Base-by-base conservation (phyloP, 768 basidiomycete species). In the Trametes coccinea region DNA sequence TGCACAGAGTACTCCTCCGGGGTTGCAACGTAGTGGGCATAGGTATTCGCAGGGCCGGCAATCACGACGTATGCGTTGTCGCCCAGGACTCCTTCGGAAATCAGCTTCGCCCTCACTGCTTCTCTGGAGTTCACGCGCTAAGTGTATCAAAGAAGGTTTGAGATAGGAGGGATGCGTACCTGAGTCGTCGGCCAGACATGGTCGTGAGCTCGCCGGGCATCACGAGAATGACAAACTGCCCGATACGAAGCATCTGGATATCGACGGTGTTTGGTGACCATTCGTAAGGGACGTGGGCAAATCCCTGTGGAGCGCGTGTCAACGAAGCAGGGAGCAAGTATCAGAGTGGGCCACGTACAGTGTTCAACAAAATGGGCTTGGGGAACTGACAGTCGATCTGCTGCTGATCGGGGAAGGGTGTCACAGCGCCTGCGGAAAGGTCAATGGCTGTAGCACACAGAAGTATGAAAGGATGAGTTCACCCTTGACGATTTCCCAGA, bases 191-290 rank as follows among this genome's bases (percentile, higher is more conserved):
- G 13, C 90, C 90, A 41, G 89, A 80, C 91, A 92, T 92, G 2
- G 91, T 93, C 5, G 90, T 92, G 59, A 90, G 72, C 72, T 93
- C 91, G 33, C 89, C 88, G 16, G 90, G 89, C 68, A 91, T 82
- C 65, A 90, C 80, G 60, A 90, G 77, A 72, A 91, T 85, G 56
- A 91, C 87, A 62, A 91, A 80, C 60, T 89, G 86, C 43, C 91
- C 91, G 37, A 87, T 79, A 41, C 89, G 88, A 57, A 91, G 75
- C 78, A 91, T 86, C 74, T 92, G 91, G 49, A 91, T 78, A 67
- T 90, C 84, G 48, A 92, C 89, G 0, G 83, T 87, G 69, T 79
- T 81, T 1, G 89, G 86, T 9, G 87, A 80, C 92, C 91, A 92
- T 56, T 83, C 79, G 69, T 93, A 92, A 13, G 90, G 91, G 6